These are phyloP conservation scores for Athelia psychrophila DNA, from an alignment of 1,284 basidiomycete genomes.

Conservation along the genomic window DNA sequence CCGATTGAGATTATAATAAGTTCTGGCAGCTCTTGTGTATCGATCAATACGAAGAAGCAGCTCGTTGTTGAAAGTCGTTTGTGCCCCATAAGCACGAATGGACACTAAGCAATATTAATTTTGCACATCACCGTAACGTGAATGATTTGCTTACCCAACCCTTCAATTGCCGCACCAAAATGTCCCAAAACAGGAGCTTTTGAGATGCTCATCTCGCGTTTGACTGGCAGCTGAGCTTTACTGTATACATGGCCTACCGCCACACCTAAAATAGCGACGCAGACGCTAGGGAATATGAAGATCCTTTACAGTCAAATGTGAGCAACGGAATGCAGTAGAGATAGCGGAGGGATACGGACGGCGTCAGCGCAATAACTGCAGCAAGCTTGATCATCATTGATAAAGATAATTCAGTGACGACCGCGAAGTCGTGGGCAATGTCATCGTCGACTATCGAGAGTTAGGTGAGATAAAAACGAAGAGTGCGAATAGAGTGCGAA, in stretches of 20 bases:
- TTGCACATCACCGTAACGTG: slow-evolving; percentile 35
- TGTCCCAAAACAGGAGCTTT: slow-evolving; percentile 34
- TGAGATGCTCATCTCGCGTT: slow-evolving; percentile 39
- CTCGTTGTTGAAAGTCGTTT: slow-evolving; percentile 10
- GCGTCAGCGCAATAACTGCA: neutral
- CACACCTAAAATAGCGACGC: neutral
- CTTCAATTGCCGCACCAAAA: slow-evolving; percentile 34
- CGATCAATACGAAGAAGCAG: slow-evolving; percentile 11
- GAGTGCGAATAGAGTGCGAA: neutral
- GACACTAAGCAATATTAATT: slow-evolving; percentile 13
- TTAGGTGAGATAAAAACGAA: neutral
- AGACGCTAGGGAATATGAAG: neutral
- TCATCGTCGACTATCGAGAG: slow-evolving; percentile 24
- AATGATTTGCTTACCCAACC: slow-evolving; percentile 19
- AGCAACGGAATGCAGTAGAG: neutral
- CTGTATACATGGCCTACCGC: neutral
- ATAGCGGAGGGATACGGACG: neutral
- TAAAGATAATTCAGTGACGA: neutral
- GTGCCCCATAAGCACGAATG: slow-evolving; percentile 14
- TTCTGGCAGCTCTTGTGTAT: slow-evolving; percentile 10
- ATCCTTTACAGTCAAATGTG: neutral
- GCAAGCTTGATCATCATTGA: slow-evolving; percentile 1
- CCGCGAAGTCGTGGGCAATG: neutral
- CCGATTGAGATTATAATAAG: slow-evolving; percentile 16
- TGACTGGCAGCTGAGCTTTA: slow-evolving; percentile 39